A percentile compares a stretch with the other conserved stretches of the same genome.
Evolutionary conservation across 257 asterid species (phyloP).

Genomic region (Nicotiana undulata): DNA sequence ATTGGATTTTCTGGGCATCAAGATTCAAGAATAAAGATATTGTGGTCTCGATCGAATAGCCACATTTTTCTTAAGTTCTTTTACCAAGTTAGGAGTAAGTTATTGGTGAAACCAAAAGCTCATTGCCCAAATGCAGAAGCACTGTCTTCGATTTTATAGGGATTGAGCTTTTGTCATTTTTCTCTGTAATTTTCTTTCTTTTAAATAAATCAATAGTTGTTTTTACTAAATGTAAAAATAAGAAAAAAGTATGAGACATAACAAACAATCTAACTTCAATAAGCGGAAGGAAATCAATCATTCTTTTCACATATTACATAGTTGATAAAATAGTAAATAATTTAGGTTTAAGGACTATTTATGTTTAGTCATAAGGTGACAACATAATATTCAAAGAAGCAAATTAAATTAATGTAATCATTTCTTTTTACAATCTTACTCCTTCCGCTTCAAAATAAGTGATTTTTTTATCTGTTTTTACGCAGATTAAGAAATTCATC

Average conservation of each 20-base stretch:
- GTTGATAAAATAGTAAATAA: neutral
- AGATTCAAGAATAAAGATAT: neutral
- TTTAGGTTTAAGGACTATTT: neutral
- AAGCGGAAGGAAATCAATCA: neutral
- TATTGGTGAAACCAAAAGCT: slow-evolving; percentile 4
- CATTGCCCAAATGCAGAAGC: slow-evolving; percentile 1
- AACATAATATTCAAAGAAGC: neutral
- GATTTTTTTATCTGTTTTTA: too few relatives aligned
- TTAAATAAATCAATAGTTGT: neutral
- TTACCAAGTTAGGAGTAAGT: neutral
- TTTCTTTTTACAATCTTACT: neutral
- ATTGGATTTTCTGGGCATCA: neutral
- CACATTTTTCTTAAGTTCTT: neutral
- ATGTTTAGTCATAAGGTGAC: neutral
- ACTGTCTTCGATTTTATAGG: neutral
- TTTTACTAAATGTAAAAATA: neutral
- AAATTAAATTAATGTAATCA: neutral
- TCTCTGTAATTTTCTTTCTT: neutral
- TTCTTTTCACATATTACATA: neutral
- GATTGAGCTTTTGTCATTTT: neutral
- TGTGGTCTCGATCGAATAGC: neutral
- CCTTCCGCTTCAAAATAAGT: too few relatives aligned
- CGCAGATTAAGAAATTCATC: too few relatives aligned
- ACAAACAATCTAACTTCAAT: neutral
- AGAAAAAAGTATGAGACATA: neutral